phyloP scores from a whole-genome alignment of 1,284 basidiomycete species.

The Pascua sp. region DNA sequence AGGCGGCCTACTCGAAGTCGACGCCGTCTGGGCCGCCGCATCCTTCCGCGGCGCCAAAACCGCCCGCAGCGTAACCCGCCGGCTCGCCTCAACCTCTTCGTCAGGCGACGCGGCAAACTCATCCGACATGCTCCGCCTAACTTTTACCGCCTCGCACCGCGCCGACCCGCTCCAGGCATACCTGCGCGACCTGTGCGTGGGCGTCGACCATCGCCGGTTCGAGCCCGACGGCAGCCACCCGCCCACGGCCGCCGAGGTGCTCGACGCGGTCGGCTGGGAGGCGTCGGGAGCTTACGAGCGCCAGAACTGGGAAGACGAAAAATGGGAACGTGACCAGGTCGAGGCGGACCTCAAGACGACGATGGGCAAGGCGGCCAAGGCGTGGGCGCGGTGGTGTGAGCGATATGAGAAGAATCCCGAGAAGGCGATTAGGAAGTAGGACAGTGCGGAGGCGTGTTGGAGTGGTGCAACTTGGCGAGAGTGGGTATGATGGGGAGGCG shows the following conservation, averaged over 20 bases:
- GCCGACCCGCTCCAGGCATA: conserved; percentile 7
- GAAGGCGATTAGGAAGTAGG: conserved; percentile 15
- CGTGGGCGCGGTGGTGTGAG: conserved; percentile 21
- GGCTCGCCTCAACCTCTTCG: conserved; percentile 8
- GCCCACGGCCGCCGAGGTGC: conserved; percentile 11
- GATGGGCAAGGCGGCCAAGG: conserved; percentile 19
- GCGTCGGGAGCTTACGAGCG: conserved; percentile 8
- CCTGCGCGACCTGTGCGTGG: conserved; percentile 7
- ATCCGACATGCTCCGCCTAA: conserved; percentile 1
- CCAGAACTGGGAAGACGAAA: conserved; percentile 24
- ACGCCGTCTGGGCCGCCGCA: conserved; percentile 19
- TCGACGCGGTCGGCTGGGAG: conserved; percentile 19
- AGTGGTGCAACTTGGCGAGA: too few relatives aligned
- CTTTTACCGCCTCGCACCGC: conserved; percentile 4
- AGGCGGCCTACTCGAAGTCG: conserved; percentile 21
- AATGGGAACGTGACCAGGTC: conserved; percentile 23
- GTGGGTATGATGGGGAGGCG: too few relatives aligned
- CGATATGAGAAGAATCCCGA: conserved; percentile 18
- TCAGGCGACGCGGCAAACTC: background rate
- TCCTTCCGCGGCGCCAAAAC: conserved; percentile 21
- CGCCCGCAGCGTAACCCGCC: conserved; percentile 17
- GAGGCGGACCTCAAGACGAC: conserved; percentile 14
- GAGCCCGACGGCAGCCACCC: background rate
- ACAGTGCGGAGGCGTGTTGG: too few relatives aligned
- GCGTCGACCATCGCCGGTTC: conserved; percentile 6